Evolutionary conservation across 352 stramenopile genomes (phyloP), one percentile per base, ranked within the genome.

Genomic region (Plasmopara viticola): DNA sequence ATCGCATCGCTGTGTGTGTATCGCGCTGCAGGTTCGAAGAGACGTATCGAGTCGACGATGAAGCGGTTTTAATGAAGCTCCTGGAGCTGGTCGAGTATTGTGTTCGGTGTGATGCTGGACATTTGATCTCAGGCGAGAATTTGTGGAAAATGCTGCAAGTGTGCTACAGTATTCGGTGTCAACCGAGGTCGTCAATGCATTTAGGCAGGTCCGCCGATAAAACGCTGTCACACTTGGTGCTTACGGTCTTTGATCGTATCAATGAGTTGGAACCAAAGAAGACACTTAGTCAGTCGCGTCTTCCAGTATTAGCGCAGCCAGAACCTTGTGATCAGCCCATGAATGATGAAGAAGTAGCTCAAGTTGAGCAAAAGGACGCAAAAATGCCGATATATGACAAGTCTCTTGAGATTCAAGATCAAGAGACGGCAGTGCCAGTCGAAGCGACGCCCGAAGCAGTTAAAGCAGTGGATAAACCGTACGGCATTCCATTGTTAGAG

Each of bases 81-180:
- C 66, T 99, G 38, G 95, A 98, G 67, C 74, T 99, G 9, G 94
- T 97, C 30, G 93, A 97, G 49, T 96, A 97, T 64, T 89, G 90
- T 30, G 72, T 99, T 39, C 85, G 95, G 12, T 97, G 92, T 62
- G 87, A 92, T 44, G 93, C 82, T 9, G 90, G 86, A 18, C 72
- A 80, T 57, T 69, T 97, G 14, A 90, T 99, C 49, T 85, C 84
- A 14, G 81, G 86, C 33, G 78, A 90, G 10, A 95, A 97, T 60
- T 75, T 98, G 15, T 97, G 95, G 74, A 94, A 97, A 40, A 95
- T 99, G 68, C 83, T 98, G 53, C 85, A 98, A 60, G 88, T 95
- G 25, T 98, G 95, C 76, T 97, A 98, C 63, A 95, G 94, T 60
- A 97, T 99, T 51, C 89, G 87, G 39, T 92, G 89, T 51, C 84